Percentiles rank a stretch among this genome's conserved stretches.
phyloP scores from a whole-genome alignment of 2,329 filamentous ascomycete species.

The Simplicillium aogashimaense region DNA sequence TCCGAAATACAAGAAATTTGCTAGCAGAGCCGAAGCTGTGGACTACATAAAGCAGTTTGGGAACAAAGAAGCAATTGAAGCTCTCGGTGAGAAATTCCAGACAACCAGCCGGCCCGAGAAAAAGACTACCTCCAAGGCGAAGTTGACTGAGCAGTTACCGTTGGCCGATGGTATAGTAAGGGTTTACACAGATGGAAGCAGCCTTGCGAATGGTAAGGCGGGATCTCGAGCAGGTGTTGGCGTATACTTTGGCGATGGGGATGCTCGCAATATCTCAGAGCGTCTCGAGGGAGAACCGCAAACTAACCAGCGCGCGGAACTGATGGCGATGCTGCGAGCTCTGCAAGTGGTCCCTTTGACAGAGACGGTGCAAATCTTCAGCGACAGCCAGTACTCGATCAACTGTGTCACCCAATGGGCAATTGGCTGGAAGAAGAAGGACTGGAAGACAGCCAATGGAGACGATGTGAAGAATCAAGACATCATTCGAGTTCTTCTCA shows the following conservation, averaged over 20 bases:
- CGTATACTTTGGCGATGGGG: conserved; percentile 50
- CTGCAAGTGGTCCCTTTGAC: conserved; percentile 63
- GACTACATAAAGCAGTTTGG: conserved; percentile 54
- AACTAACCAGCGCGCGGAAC: conserved; percentile 94
- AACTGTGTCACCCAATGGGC: conserved; percentile 84
- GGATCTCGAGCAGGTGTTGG: conserved; percentile 51
- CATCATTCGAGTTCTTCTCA: conserved; percentile 62
- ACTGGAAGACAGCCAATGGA: conserved; percentile 65
- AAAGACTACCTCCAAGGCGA: conserved; percentile 8
- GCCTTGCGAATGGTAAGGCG: conserved; percentile 44
- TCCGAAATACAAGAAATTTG: conserved; percentile 61
- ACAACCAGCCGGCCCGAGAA: conserved; percentile 9
- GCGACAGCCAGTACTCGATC: conserved; percentile 87
- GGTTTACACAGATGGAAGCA: conserved; percentile 57
- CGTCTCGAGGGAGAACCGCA: conserved; percentile 63
- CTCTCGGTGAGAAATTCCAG: conserved; percentile 20
- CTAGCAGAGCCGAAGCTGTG: conserved; percentile 62
- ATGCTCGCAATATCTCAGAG: conserved; percentile 61
- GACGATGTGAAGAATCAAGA: conserved; percentile 80
- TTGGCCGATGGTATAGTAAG: conserved; percentile 21
- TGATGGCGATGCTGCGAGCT: conserved; percentile 78
- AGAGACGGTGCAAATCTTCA: conserved; percentile 65
- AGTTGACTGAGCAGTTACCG: conserved; percentile 6
- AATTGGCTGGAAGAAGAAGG: conserved; percentile 61
- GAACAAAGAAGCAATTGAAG: conserved; percentile 31